Conservation (phyloP, 2,329 filamentous ascomycete species). For the Colletotrichum neosansevieriae region DNA sequence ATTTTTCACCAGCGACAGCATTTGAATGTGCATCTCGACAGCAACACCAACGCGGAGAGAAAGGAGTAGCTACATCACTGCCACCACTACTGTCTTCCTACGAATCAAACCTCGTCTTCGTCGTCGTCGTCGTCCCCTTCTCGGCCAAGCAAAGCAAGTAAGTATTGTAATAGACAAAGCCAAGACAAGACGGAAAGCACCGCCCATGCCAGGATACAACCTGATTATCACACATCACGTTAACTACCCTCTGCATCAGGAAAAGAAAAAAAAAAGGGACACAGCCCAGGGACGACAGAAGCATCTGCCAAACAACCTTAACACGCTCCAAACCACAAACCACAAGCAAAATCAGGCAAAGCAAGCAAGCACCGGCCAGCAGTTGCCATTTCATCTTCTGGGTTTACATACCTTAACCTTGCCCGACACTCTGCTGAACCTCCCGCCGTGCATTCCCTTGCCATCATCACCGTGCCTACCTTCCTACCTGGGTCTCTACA, state of each 20-base stretch:
- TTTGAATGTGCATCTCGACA: background rate
- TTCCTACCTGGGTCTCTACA: background rate
- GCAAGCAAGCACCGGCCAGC: slow-evolving; percentile 24
- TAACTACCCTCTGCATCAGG: background rate
- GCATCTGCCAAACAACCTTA: slow-evolving; percentile 4
- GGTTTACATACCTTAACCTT: slow-evolving; percentile 10
- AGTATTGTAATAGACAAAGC: slow-evolving; percentile 3
- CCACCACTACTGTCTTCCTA: background rate
- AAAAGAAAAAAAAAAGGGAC: background rate
- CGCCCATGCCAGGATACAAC: no score
- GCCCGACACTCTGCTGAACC: background rate
- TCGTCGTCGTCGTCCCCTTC: background rate
- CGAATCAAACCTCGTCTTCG: background rate
- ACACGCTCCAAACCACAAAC: background rate
- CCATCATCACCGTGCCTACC: background rate
- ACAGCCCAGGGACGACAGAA: background rate
- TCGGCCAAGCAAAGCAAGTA: background rate
- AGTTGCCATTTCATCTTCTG: slow-evolving; percentile 24
- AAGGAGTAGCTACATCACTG: background rate
- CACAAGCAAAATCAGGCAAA: slow-evolving; percentile 16
- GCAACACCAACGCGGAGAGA: no score
- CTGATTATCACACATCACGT: no score
- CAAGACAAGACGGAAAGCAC: background rate
- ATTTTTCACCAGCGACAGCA: slow-evolving; percentile 9
- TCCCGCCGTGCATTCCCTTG: background rate